Percentiles rank a stretch among this genome's conserved stretches.
Evolutionary conservation across 345 rosid species (phyloP).

Genomic region (Eucalyptus decipiens): DNA sequence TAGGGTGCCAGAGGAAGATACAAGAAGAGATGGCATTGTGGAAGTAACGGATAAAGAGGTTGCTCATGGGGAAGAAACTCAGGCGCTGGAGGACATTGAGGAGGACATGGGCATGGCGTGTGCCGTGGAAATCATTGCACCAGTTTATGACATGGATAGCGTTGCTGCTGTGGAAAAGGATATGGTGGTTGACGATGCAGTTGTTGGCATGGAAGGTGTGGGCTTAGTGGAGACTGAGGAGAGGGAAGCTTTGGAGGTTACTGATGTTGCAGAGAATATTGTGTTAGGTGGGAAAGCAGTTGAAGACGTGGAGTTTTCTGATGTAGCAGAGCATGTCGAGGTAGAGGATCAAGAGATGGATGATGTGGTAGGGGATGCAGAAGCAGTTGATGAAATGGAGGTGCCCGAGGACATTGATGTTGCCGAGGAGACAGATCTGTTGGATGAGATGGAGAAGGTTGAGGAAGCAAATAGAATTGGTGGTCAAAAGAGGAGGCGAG

Average conservation of each 20-base stretch:
- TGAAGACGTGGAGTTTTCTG: not conserved
- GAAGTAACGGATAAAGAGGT: not conserved
- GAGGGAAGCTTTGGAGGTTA: not conserved
- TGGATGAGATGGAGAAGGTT: slow-evolving; percentile 14
- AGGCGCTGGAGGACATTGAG: not conserved
- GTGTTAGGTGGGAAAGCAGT: slow-evolving; percentile 1
- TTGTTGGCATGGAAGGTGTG: not conserved
- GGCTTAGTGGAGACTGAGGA: not conserved
- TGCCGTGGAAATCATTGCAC: not conserved
- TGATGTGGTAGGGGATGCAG: not conserved
- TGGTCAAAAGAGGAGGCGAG: slow-evolving; percentile 71
- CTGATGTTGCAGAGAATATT: not conserved
- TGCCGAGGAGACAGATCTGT: slow-evolving; percentile 6
- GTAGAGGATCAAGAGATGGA: not conserved
- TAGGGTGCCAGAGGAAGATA: not conserved
- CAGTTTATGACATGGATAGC: not conserved
- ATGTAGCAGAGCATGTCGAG: not conserved
- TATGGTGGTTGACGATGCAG: not conserved
- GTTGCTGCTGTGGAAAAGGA: not conserved
- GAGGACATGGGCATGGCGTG: not conserved
- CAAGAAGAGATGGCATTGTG: not conserved
- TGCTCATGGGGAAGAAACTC: not conserved
- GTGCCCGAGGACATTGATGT: slow-evolving; percentile 14
- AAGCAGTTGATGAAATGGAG: slow-evolving; percentile 2
- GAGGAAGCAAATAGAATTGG: slow-evolving; percentile 29